These are phyloP conservation scores for Tremella mesenterica DNA, from an alignment of 768 basidiomycete genomes.

Conservation along the genomic window DNA sequence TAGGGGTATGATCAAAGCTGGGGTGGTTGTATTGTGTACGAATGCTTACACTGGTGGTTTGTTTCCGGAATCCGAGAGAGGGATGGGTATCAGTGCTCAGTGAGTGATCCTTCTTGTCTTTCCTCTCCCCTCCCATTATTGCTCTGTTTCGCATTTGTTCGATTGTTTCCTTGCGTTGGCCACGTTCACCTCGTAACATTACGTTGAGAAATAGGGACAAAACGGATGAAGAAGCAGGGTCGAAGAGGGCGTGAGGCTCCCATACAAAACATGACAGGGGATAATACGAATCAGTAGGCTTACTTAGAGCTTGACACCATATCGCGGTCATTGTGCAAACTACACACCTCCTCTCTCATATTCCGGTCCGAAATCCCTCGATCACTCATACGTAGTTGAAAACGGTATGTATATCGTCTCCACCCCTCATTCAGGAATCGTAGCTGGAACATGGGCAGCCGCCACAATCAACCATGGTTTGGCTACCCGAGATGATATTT, in stretches of 20 bases:
- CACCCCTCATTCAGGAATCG: constrained; percentile 16
- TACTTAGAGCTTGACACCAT: constrained; percentile 15
- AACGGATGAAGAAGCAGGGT: too few species aligned
- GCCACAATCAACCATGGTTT: constrained; percentile 6
- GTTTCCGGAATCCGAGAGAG: neutral
- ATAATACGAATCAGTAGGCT: neutral
- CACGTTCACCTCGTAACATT: neutral
- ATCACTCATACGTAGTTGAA: constrained; percentile 22
- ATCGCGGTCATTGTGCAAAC: constrained; percentile 21
- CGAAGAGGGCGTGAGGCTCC: too few species aligned
- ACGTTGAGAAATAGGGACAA: too few species aligned
- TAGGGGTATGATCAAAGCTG: constrained; percentile 10
- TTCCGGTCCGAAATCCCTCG: constrained; percentile 13
- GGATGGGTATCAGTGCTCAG: too few species aligned
- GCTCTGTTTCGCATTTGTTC: neutral
- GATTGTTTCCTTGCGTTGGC: neutral
- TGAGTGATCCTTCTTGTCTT: too few species aligned
- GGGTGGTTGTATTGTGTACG: constrained; percentile 15
- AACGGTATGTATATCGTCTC: constrained; percentile 19
- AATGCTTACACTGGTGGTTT: constrained; percentile 1
- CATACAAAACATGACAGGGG: too few species aligned
- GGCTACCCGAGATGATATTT: constrained; percentile 4
- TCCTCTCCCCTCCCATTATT: too few species aligned
- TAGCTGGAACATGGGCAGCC: constrained; percentile 13
- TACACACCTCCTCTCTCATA: constrained; percentile 22